Evolutionary conservation across 805 yeast genomes (phyloP).

Genomic region (Wickerhamomyces strasburgensis): DNA sequence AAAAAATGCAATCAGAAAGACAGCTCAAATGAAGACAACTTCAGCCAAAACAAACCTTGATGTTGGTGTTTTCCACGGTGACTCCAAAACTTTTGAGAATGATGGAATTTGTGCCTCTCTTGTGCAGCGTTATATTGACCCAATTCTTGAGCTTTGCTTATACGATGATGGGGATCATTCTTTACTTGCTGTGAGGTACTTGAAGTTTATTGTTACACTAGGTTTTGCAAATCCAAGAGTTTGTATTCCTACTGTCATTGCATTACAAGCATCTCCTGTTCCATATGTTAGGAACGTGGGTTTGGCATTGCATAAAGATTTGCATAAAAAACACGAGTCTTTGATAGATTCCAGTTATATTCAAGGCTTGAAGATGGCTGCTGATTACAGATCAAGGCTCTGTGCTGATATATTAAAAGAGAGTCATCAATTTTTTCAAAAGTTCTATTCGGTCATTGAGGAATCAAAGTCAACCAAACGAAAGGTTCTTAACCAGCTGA

Average conservation of each 20-base stretch:
- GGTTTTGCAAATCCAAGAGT: constrained; percentile 75
- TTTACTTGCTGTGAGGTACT: constrained; percentile 45
- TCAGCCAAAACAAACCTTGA: constrained; percentile 31
- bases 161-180: constrained; percentile 42
- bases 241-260: constrained; percentile 65
- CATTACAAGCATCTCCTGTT: constrained; percentile 53
- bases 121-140: constrained; percentile 54
- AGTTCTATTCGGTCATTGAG: constrained; percentile 39
- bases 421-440: constrained; percentile 29
- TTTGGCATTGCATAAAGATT: constrained; percentile 43
- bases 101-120: constrained; percentile 75
- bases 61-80: constrained; percentile 51
- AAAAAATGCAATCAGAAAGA: constrained; percentile 33
- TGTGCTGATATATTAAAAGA: constrained; percentile 27
- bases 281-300: constrained; percentile 44
- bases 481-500: constrained; percentile 34
- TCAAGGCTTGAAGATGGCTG: constrained; percentile 58
- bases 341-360: constrained; percentile 60
- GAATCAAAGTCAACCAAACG: constrained; percentile 35
- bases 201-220: constrained; percentile 50
- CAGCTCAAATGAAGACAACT: constrained; percentile 34
- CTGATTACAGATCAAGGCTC: constrained; percentile 34
- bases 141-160: constrained; percentile 46
- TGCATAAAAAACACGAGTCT: constrained; percentile 66
- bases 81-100: constrained; percentile 40